phyloP scores from a whole-genome alignment of 306 rosid species.

The Cucumis melo region DNA sequence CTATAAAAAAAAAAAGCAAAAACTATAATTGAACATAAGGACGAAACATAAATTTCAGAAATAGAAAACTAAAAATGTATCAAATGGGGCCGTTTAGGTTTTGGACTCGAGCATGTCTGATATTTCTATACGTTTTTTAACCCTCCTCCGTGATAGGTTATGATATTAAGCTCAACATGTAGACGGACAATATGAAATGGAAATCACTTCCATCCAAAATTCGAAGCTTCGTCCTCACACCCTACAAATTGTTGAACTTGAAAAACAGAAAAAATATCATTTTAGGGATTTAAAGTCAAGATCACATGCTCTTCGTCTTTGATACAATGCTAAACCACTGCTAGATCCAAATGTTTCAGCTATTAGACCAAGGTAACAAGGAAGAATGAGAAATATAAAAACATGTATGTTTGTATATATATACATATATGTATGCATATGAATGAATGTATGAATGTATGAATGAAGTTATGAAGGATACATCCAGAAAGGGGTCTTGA shows the following conservation, averaged over 20 bases:
- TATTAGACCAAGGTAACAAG: not conserved
- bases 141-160: not conserved
- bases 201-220: not conserved
- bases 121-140: not conserved
- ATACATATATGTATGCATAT: not conserved
- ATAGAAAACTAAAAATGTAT: too few species aligned
- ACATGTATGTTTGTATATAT: not conserved
- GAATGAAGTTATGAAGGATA: conserved; percentile 28
- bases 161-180: not conserved
- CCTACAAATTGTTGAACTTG: too few species aligned
- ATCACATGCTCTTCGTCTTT: not conserved
- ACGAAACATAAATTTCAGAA: too few species aligned
- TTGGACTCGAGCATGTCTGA: too few species aligned
- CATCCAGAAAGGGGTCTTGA: conserved; percentile 62
- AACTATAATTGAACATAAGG: too few species aligned
- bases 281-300: not conserved
- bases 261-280: too few species aligned
- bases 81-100: too few species aligned
- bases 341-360: too few species aligned
- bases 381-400: not conserved
- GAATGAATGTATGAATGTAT: not conserved
- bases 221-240: too few species aligned
- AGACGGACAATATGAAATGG: not conserved
- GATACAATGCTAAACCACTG: not conserved
- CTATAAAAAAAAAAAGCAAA: too few species aligned